Percentiles rank a stretch among this genome's conserved stretches.
Conservation (phyloP, 2,329 filamentous ascomycete species). For the Colletotrichum higginsianum region DNA sequence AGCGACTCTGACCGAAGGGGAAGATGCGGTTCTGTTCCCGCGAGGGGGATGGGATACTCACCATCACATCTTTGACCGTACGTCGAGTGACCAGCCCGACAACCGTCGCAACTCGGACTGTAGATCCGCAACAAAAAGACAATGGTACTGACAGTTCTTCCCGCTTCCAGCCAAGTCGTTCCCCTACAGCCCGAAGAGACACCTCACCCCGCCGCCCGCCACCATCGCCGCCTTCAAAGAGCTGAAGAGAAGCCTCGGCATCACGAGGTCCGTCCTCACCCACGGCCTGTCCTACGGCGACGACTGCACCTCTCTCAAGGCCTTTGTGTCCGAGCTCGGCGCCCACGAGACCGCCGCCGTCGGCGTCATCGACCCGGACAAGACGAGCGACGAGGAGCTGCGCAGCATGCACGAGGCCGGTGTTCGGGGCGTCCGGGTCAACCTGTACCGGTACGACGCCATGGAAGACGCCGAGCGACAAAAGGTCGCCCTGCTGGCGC, state of each 20-base stretch:
- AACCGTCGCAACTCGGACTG: background rate
- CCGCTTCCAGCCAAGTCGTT: constrained; percentile 18
- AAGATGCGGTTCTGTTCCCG: constrained; percentile 44
- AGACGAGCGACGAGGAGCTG: constrained; percentile 45
- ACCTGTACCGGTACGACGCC: constrained; percentile 53
- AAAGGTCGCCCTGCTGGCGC: constrained; percentile 49
- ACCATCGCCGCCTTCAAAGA: constrained; percentile 32
- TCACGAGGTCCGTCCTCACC: constrained; percentile 54
- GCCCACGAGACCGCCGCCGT: constrained; percentile 47
- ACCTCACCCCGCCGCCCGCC: constrained; percentile 26
- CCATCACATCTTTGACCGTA: constrained; percentile 53
- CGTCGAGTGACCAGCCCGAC: background rate
- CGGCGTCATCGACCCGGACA: constrained; percentile 50
- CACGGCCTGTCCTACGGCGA: constrained; percentile 56
- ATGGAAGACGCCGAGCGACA: constrained; percentile 55
- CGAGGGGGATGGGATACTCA: constrained; percentile 51
- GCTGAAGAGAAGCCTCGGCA: constrained; percentile 43
- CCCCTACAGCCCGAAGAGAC: constrained; percentile 29
- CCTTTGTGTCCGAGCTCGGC: constrained; percentile 50
- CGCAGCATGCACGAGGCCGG: constrained; percentile 48
- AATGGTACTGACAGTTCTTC: background rate
- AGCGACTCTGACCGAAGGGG: background rate
- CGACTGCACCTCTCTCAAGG: constrained; percentile 52
- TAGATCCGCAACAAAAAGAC: background rate
- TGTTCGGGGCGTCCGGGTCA: constrained; percentile 53